Evolutionary conservation across 768 basidiomycete genomes (phyloP).

Genomic region (Kwoniella bestiolae): DNA sequence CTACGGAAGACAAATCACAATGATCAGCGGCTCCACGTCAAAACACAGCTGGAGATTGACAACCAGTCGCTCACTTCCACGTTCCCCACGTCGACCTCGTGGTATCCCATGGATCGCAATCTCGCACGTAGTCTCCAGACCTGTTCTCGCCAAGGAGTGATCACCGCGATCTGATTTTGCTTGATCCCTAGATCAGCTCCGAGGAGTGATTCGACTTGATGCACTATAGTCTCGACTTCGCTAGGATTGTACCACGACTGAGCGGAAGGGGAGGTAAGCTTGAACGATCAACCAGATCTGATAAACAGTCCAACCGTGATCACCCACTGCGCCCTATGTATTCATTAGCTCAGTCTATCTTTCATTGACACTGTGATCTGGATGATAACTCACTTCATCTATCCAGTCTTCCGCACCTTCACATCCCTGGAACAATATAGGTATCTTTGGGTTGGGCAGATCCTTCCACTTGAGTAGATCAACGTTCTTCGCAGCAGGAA

Average conservation of each 20-base stretch:
- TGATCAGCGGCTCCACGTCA: neutral
- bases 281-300: too few relatives aligned
- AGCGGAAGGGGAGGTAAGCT: neutral
- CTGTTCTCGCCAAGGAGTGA: conserved; percentile 58
- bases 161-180: conserved; percentile 54
- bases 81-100: conserved; percentile 57
- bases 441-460: conserved; percentile 46
- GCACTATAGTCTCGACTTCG: conserved; percentile 46
- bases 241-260: conserved; percentile 52
- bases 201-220: conserved; percentile 36
- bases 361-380: neutral
- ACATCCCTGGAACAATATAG: conserved; percentile 51
- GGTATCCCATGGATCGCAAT: conserved; percentile 38
- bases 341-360: neutral
- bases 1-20: conserved; percentile 4
- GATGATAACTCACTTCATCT: conserved; percentile 51
- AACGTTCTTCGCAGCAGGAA: conserved; percentile 40
- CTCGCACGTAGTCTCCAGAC: conserved; percentile 55
- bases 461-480: conserved; percentile 37
- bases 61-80: conserved; percentile 42
- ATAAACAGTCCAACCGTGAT: too few relatives aligned
- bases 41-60: neutral
- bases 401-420: conserved; percentile 52
- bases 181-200: conserved; percentile 24
- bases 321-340: conserved; percentile 16